Base-by-base conservation (phyloP, 1,139 yeast species). In the Blastobotrys aristatus region DNA sequence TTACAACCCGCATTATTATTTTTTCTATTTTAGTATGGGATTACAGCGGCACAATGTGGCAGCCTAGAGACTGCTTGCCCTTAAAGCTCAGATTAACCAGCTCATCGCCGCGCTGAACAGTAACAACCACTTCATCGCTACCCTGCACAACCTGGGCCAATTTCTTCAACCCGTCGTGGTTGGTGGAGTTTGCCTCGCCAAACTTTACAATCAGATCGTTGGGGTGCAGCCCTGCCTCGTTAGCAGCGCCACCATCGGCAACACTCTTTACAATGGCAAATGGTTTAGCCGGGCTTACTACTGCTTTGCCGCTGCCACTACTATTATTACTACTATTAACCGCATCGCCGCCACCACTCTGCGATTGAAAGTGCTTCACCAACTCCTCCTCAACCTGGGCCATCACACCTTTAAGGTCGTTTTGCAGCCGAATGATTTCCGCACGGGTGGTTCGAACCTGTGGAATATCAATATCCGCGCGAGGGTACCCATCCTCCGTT, bases 381-480 rank as follows among this genome's bases (percentile, higher is more conserved):
- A 85, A 60, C 46, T 73, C 72, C 6, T 49, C 51, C 46, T 79
- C 81, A 10, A 87, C 61, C 34, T 69, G 63, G n/a, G 68, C 63
- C 52, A 82, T 63, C 13, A 86, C 66, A 18, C 59, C 62, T 49
- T 71, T 73, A 53, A 82, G 71, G 63, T 90, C 97, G 59, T 88
- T 89, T 50, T 81, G 70, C 46, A 84, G 69, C 48, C 85, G 70
- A 41, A 84, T 80, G 35, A 89, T 78, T 57, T 76, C 76, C 7
- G 80, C 76, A 52, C 96, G 67, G 46, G 94, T 69, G 2, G 81
- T 70, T 33, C 84, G 75, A 33, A 75, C 59, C 48, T 69, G 70
- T 3, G 83, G 80, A 4, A 90, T 85, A 58, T 92, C 96, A 29
- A 90, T 76, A 61, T 92, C 97, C 14, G 73, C 68, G 33, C 97